Evolutionary conservation across 495 filamentous ascomycete genomes (phyloP).

Genomic region (Letharia columbiana): DNA sequence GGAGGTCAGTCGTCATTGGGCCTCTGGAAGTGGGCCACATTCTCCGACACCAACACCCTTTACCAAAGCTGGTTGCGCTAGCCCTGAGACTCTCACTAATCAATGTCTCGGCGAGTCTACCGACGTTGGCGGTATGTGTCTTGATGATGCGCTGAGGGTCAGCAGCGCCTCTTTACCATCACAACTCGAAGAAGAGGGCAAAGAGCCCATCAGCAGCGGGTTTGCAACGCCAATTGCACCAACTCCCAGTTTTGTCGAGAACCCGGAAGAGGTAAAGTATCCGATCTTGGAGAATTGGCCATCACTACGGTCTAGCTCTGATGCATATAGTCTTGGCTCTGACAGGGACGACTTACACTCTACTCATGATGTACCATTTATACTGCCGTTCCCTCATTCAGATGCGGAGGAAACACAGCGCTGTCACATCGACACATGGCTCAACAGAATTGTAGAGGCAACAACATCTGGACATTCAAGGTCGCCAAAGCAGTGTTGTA

Average conservation of each 20-base stretch:
- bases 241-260: background rate
- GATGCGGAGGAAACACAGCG: background rate
- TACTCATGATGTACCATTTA: slow-evolving; percentile 8
- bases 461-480: background rate
- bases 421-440: slow-evolving; percentile 9
- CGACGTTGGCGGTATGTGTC: background rate
- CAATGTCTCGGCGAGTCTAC: background rate
- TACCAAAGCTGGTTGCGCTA: background rate
- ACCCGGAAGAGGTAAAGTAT: background rate
- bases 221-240: slow-evolving; percentile 9
- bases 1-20: background rate
- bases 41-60: background rate
- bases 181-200: background rate
- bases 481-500: background rate
- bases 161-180: background rate
- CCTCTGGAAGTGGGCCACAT: background rate
- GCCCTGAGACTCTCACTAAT: background rate
- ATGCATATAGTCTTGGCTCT: background rate
- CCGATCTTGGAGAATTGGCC: slow-evolving; percentile 4
- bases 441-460: slow-evolving; percentile 1
- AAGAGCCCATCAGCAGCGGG: slow-evolving; percentile 16
- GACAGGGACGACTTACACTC: background rate
- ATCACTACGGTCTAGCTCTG: background rate
- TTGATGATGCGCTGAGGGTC: background rate
- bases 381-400: background rate